Base-by-base conservation (phyloP, 352 stramenopile species). In the Phytophthora fragariaefolia region DNA sequence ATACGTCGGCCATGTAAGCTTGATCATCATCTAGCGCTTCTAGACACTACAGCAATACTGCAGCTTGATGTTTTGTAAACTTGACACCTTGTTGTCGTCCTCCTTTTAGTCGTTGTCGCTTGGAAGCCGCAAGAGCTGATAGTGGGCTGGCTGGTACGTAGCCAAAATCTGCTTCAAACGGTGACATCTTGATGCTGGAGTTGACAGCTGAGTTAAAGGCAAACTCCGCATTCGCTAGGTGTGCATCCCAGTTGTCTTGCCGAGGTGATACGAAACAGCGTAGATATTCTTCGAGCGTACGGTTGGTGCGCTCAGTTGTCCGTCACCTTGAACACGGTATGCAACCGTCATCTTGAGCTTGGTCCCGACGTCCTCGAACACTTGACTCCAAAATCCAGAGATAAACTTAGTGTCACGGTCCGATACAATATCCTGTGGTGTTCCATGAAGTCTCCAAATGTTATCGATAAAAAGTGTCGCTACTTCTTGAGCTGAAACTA, bases 401-500 rank as follows among this genome's bases (percentile, higher is more conserved):
- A 63, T 26, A 17, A 69, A 69, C 52, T 46, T 69, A 10, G 22
- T 55, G 34, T 69, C 61, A 17, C 46, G 61, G 17, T 69, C 53
- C 17, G 61, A 63, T 3, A 69, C 28, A 22, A 63, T 69, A 27
- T 42, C 30, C 18, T 40, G 13, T 6, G 38, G 53, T 26, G 52
- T 61, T 7, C 55, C 20, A 13, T 63, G 28, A 10, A 63, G 28
- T 8, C 26, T 47, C 55, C 55, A 50, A 20, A 63, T 55, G 22
- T 56, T 54, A 8, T 63, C 45, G 43, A 63, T 63, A 9, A 63
- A 40, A 3, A 63, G 45, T 2, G 40, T 24, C 5, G 42, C 54
- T 4, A 62, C 54, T 10, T 34, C 40, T 52, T 43, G 40, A 47
- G 42, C 42, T 24, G 54, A 36, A 3, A 62, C 18, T 1, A 13